phyloP scores from a whole-genome alignment of 164 flowering plant species.

The Vitis cinerea region DNA sequence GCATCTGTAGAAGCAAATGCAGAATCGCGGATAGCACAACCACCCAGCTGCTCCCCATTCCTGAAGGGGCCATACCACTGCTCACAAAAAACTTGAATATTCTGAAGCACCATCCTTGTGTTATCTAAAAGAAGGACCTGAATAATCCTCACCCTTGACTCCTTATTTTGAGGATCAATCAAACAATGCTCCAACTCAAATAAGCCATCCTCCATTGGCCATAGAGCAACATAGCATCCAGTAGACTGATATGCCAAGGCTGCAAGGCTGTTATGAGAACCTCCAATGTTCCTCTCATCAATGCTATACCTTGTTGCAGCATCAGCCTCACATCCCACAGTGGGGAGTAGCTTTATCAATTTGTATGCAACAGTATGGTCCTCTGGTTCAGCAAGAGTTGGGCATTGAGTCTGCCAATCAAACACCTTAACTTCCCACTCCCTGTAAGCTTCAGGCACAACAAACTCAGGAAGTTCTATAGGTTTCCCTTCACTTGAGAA shows the following conservation, averaged over 20 bases:
- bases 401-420: constrained; percentile 98
- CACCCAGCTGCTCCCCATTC: constrained; percentile 91
- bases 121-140: constrained; percentile 50
- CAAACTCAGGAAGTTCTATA: constrained; percentile 80
- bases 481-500: constrained; percentile 69
- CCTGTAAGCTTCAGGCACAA: constrained; percentile 85
- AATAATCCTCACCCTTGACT: constrained; percentile 76
- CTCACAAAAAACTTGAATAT: constrained; percentile 68
- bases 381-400: constrained; percentile 66
- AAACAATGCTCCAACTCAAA: constrained; percentile 86
- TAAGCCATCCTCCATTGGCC: constrained; percentile 43
- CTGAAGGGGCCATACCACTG: constrained; percentile 97
- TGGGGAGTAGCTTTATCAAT: constrained; percentile 75
- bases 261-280: constrained; percentile 30
- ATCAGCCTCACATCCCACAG: constrained; percentile 99
- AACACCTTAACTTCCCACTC: constrained; percentile 96
- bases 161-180: constrained; percentile 65
- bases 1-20: constrained; percentile 79
- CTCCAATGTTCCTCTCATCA: constrained; percentile 60
- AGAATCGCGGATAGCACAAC: constrained; percentile 83
- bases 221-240: constrained; percentile 76
- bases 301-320: constrained; percentile 74
- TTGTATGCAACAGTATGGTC: constrained; percentile 49
- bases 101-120: constrained; percentile 26
- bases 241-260: constrained; percentile 67